These are phyloP conservation scores for Spirogloea muscicola DNA, from an alignment of 139 green algal genomes.

Conservation along the genomic window DNA sequence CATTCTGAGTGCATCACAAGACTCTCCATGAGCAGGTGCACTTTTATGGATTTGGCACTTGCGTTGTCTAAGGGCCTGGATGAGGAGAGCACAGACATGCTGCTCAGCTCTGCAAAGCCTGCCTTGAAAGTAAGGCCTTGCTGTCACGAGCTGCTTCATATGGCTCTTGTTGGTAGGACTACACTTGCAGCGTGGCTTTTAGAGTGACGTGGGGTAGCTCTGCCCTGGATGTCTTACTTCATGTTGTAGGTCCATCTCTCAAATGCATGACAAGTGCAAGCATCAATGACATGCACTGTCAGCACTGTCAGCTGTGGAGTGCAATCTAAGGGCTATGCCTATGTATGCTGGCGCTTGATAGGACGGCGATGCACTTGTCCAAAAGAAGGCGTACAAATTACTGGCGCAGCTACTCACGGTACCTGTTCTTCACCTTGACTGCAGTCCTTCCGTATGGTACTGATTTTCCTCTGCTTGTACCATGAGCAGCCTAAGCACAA, in stretches of 20 bases:
- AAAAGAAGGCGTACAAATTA: constrained; percentile 95
- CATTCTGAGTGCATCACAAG: too few species aligned
- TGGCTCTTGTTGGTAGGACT: not conserved
- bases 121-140: constrained; percentile 9
- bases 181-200: too few species aligned
- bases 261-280: not conserved
- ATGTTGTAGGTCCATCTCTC: not conserved
- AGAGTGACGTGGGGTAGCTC: too few species aligned
- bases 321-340: too few species aligned
- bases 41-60: constrained; percentile 83
- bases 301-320: not conserved
- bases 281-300: not conserved
- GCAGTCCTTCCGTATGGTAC: too few species aligned
- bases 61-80: constrained; percentile 68
- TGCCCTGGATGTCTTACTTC: not conserved
- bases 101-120: constrained; percentile 56
- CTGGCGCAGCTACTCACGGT: constrained; percentile 66
- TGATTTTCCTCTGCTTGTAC: too few species aligned
- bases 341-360: too few species aligned
- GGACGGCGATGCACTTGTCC: constrained; percentile 68
- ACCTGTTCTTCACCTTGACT: not conserved
- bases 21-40: too few species aligned
- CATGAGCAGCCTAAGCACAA: too few species aligned
- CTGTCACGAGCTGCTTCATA: too few species aligned
- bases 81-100: constrained; percentile 52